Base-by-base conservation (phyloP, 768 basidiomycete species). In the Podaxis mareebaensis region DNA sequence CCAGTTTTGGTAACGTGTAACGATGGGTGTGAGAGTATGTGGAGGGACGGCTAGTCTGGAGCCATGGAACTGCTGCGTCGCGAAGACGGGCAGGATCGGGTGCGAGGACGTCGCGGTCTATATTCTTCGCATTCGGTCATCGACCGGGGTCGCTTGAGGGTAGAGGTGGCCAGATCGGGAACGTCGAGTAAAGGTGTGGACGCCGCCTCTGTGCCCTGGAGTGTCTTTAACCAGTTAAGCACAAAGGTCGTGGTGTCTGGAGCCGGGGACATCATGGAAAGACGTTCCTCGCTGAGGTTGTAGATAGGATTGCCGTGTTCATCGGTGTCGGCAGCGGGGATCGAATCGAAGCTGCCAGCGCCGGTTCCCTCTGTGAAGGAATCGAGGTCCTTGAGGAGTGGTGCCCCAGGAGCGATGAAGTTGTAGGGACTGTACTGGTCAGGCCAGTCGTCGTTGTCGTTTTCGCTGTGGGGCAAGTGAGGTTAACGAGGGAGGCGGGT, bases 291-390 rank as follows among this genome's bases (percentile, higher is more conserved):
- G 39, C 69, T 60, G 5, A 72, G 70, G 49, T 68, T 68, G 64
- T 71, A 72, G 59, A 81, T 68, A 57, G 74, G 74, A 42, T 74
- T 69, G 20, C 74, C 76, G 52, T 63, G 68, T 64, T 81, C 75
- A 66, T 78, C 75, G 53, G 73, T 71, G 42, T 69, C 73, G 46
- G 75, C 74, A 39, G 72, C 71, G 60, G 79, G 72, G 44, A 78
- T 69, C 57, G 78, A 81, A 65, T 83, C 82, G 71, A 84, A 85
- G 65, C 82, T 83, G 51, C 85, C 84, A 61, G 74, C 71, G 15
- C 77, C 79, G 8, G 82, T 83, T 36, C 85, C 85, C 53, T 85
- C 84, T n/a, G 83, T 84, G 75, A 87, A 87, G 59, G 83, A 81
- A 64, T 86, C 85, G 36, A 80, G 70, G 68, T 87, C 85, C 72